Evolutionary conservation across 1,139 yeast genomes (phyloP), one percentile per base, ranked within the genome.

Genomic region (Blastobotrys buckinghamii): DNA sequence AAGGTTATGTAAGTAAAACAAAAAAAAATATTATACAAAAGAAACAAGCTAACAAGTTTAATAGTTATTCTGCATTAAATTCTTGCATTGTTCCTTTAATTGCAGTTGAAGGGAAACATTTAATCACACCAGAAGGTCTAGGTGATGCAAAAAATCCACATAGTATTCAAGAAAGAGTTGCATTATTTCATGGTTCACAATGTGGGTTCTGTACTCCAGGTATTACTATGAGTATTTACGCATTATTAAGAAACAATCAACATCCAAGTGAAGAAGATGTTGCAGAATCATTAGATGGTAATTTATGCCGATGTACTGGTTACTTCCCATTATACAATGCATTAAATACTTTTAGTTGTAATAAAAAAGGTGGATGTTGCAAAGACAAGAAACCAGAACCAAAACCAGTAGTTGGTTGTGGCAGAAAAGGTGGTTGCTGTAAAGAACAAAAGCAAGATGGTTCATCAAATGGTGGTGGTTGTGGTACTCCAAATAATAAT

Each of bases 161-260:
- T 55, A 74, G 76, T 0, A 72, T 70, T 13, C 76, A 72, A 54
- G 76, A 72, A 53, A 63, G 76, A 16, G 70, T 73, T 32, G 76
- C 75, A 12, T 63, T 69, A 45, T 68, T 69, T 53, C 76, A 73
- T 51, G 76, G 77, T n/a, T 71, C 76, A 0, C 76, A 73, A 55
- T 73, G 77, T 54, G 76, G 77, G 3, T 73, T 72, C 54, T 73
- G 76, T 52, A 73, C 77, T 6, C 77, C 77, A 0, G 76, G 76
- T 2, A 72, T 72, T 44, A 75, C 73, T n/a, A 72, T 72, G 77
- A 68, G 73, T 37, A 54, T 73, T 44, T 72, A 72, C 44, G 67
- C 75, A 1, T 55, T 72, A 47, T 54, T 73, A 26, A 59, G 76
- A 26, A 64, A 69, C 40, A 60, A 68, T 20, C 71, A 72, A 32